A percentile compares a stretch with the other conserved stretches of the same genome.
Evolutionary conservation across 805 yeast species (phyloP).

Genomic region (Isabelozyma rhagii): DNA sequence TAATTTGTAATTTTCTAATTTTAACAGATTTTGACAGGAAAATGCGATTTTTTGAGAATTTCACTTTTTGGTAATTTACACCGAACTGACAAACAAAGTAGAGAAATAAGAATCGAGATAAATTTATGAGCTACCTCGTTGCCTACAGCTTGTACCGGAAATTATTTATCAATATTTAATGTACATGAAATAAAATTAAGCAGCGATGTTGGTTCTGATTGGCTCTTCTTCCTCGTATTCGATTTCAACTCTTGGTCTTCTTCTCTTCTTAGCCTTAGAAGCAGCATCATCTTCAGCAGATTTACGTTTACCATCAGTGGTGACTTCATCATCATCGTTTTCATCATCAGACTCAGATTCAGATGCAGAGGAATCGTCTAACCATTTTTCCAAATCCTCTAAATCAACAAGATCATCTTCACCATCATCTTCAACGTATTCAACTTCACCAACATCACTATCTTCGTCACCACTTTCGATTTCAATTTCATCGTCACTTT

Average conservation of each 20-base stretch:
- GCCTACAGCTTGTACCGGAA: neutral
- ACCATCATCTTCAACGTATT: slow-evolving; percentile 87
- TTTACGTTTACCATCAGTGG: slow-evolving; percentile 24
- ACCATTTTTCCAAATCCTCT: slow-evolving; percentile 91
- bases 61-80: neutral
- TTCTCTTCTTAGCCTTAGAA: slow-evolving; percentile 44
- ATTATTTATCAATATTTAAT: neutral
- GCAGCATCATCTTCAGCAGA: slow-evolving; percentile 33
- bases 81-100: neutral
- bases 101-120: too few relatives aligned
- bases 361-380: slow-evolving; percentile 42
- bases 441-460: slow-evolving; percentile 71
- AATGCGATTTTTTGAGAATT: neutral
- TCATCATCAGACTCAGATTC: slow-evolving; percentile 34
- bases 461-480: slow-evolving; percentile 44
- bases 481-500: slow-evolving; percentile 55
- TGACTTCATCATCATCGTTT: slow-evolving; percentile 29
- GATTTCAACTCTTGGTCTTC: slow-evolving; percentile 74
- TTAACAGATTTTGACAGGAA: neutral
- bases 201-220: slow-evolving; percentile 34
- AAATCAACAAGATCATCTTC: slow-evolving; percentile 88
- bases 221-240: slow-evolving; percentile 75
- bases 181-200: slow-evolving; percentile 1
- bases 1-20: too few relatives aligned
- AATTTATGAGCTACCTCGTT: neutral